Evolutionary conservation across 2,329 filamentous ascomycete genomes (phyloP).

Genomic region (Ascochyta viciae-villosae): DNA sequence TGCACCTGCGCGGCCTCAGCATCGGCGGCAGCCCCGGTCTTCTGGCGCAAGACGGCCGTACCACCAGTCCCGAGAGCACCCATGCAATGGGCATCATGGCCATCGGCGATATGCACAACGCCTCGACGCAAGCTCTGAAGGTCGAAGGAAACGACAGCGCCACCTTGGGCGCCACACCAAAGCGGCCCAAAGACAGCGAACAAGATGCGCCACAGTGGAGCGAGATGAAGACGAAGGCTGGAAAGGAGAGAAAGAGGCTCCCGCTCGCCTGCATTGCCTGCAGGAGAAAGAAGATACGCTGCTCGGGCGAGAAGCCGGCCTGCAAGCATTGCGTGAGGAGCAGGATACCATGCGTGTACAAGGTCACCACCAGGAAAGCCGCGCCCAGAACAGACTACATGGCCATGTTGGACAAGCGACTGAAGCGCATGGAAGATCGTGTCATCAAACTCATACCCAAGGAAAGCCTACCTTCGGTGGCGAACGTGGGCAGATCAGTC

Average conservation of each 20-base stretch:
- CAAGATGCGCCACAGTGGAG: conserved; percentile 55
- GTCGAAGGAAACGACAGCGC: conserved; percentile 38
- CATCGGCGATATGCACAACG: conserved; percentile 41
- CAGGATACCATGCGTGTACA: conserved; percentile 95
- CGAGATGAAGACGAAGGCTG: conserved; percentile 70
- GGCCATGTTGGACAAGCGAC: conserved; percentile 95
- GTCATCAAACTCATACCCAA: conserved; percentile 96
- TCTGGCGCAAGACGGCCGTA: conserved; percentile 38
- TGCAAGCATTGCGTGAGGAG: conserved; percentile 96
- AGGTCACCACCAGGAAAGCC: conserved; percentile 92
- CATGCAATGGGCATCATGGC: conserved; percentile 39
- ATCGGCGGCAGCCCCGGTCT: conserved; percentile 41
- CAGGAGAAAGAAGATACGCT: conserved; percentile 95
- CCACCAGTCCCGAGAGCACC: conserved; percentile 47
- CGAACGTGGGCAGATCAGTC: conserved; percentile 76
- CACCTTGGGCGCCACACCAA: conserved; percentile 31
- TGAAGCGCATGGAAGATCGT: conserved; percentile 97
- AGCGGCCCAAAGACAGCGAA: conserved; percentile 40
- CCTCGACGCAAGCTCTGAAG: conserved; percentile 33
- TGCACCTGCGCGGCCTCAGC: conserved; percentile 40
- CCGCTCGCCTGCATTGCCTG: conserved; percentile 96
- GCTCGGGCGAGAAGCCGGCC: conserved; percentile 95
- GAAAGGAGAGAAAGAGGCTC: conserved; percentile 92
- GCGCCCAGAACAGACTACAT: conserved; percentile 97
- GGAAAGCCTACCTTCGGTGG: conserved; percentile 73